These are phyloP conservation scores for Coemansia sp. DNA, from an alignment of 192 early-diverging fungal species.

Conservation along the genomic window DNA sequence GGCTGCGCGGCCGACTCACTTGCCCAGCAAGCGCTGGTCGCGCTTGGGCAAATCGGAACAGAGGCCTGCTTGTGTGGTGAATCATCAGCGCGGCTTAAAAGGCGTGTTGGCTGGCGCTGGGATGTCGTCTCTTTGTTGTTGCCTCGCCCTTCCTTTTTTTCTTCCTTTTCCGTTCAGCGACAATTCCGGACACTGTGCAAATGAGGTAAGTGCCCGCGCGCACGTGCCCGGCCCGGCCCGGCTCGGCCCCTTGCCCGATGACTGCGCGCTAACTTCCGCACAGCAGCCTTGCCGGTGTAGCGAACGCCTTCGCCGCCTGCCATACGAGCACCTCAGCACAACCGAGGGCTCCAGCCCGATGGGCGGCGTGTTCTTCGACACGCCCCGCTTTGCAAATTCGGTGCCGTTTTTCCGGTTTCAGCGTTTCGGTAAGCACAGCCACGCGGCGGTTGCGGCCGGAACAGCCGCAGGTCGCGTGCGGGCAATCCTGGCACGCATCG, in stretches of 20 bases:
- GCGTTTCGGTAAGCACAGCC: slow-evolving; percentile 35
- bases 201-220: not conserved
- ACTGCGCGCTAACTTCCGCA: not conserved
- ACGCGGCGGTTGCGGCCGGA: no score
- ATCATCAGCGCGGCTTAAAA: not conserved
- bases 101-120: no score
- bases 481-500: slow-evolving; percentile 11
- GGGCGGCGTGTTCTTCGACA: slow-evolving; percentile 44
- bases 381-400: slow-evolving; percentile 49
- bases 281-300: slow-evolving; percentile 6
- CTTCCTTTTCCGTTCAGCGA: not conserved
- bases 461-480: slow-evolving; percentile 20
- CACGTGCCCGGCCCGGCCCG: not conserved
- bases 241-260: no score
- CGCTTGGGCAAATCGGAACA: no score
- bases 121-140: slow-evolving; percentile 1
- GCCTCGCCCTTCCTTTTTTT: not conserved
- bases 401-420: slow-evolving; percentile 49
- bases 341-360: slow-evolving; percentile 43
- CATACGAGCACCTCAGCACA: slow-evolving; percentile 40
- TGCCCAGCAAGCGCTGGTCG: no score
- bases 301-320: slow-evolving; percentile 45
- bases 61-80: no score
- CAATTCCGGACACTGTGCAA: not conserved
- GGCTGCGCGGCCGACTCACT: no score